Evolutionary conservation across 73 alveolate species (phyloP).

Genomic region (Paramecium sonneborni): DNA sequence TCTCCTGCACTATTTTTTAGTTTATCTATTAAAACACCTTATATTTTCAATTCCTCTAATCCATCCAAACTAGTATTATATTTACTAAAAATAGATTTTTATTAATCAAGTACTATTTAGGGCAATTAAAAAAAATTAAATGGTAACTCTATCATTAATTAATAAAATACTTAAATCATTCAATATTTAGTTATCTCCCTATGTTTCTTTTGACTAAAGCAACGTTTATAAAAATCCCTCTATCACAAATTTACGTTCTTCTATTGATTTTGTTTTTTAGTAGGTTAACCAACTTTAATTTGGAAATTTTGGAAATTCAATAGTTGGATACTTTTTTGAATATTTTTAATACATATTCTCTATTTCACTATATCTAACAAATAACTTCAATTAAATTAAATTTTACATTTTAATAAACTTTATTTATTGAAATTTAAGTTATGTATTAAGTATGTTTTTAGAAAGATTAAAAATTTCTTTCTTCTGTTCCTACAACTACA

Average conservation of each 20-base stretch:
- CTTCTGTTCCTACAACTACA: constrained; percentile 18
- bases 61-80: not conserved
- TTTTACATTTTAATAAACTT: constrained; percentile 18
- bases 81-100: not conserved
- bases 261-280: constrained; percentile 41
- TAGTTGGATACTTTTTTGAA: not conserved
- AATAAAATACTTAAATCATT: not conserved
- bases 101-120: not conserved
- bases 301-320: constrained; percentile 43
- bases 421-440: not conserved
- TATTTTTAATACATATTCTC: not conserved
- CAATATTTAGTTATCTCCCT: not conserved
- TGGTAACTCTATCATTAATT: not conserved
- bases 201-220: not conserved
- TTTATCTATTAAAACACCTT: not conserved
- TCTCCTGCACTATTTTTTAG: constrained; percentile 37
- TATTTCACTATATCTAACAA: constrained; percentile 41
- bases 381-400: not conserved
- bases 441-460: constrained; percentile 11
- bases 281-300: not conserved
- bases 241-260: not conserved
- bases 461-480: not conserved
- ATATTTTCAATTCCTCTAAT: not conserved
- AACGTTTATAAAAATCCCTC: not conserved
- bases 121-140: constrained; percentile 35